Base-by-base conservation (phyloP, 495 filamentous ascomycete genomes). In the Xanthoparmelia taractica region DNA sequence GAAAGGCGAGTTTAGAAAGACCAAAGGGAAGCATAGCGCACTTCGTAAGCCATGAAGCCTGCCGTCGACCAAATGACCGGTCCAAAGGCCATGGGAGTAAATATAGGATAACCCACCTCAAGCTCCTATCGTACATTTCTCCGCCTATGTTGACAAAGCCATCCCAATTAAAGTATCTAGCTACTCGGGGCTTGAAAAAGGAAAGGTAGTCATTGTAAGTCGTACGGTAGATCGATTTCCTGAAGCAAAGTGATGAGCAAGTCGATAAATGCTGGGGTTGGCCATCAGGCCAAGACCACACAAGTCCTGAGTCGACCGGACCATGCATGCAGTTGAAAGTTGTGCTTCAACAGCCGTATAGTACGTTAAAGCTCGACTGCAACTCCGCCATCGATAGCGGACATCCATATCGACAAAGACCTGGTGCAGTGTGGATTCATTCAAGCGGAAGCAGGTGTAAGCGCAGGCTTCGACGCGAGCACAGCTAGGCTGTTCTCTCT, bases 401-500 rank as follows among this genome's bases (percentile, higher is more conserved):
- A 45, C 34, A 41, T 58, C 15, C 27, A 15, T 27, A 11, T 8
- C 43, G 25, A 37, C 18, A n/a, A 61, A 2, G 25, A 20, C 23
- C 33, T 31, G 25, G 34, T 23, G 29, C 4, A 4, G 31, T 29
- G 10, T 27, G 61, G 40, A 33, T 5, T 33, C 50, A 17, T 8
- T 33, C 29, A 54, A 33, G 50, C 50, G 15, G 50, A 29, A 54
- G 50, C 50, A 31, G 52, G 37, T 41, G 37, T 70, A 67, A 41
- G 52, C 57, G 64, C 71, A 17, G 70, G 69, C 45, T 72, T 71
- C 25, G 66, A 65, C 15, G 70, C 70, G 34, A 72, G 50, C 20
- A 68, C 59, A 29, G 66, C 67, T 65, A 71, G 54, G 29, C 29
- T 54, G 74, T 77, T 77, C 68, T 91, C 87, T 60, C 85, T 77